Evolutionary conservation across 768 basidiomycete species (phyloP).

Genomic region (Podaxis sp.): DNA sequence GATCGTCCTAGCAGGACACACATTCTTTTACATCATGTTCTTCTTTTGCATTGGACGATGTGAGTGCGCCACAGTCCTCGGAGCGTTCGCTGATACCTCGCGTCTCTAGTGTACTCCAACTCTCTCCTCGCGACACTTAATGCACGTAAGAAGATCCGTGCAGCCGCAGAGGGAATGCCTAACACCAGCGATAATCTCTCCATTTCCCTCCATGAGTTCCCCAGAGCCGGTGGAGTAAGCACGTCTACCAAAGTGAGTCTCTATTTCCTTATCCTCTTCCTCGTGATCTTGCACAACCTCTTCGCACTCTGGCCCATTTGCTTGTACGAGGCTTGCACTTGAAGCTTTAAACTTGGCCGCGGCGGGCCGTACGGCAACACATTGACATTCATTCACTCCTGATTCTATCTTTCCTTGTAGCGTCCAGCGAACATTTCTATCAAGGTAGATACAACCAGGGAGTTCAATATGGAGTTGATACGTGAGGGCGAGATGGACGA

Average conservation of each 20-base stretch:
- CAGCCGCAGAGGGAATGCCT: conserved; percentile 34
- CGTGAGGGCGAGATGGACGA: conserved; percentile 28
- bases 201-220: conserved; percentile 37
- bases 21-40: conserved; percentile 58
- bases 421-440: conserved; percentile 48
- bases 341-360: background rate
- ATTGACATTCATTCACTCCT: background rate
- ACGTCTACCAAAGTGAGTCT: conserved; percentile 1
- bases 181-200: conserved; percentile 40
- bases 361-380: background rate
- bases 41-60: conserved; percentile 59
- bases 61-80: conserved; percentile 29
- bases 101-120: conserved; percentile 51
- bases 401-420: conserved; percentile 19
- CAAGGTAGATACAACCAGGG: conserved; percentile 54
- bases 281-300: background rate
- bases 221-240: conserved; percentile 25
- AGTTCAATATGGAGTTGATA: conserved; percentile 42
- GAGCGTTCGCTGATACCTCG: background rate
- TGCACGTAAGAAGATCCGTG: conserved; percentile 47
- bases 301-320: background rate
- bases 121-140: conserved; percentile 61
- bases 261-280: too few relatives aligned
- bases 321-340: background rate
- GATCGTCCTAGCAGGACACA: conserved; percentile 45